These are phyloP conservation scores for Candida bentonensis DNA, from an alignment of 805 yeast genomes.

Conservation along the genomic window DNA sequence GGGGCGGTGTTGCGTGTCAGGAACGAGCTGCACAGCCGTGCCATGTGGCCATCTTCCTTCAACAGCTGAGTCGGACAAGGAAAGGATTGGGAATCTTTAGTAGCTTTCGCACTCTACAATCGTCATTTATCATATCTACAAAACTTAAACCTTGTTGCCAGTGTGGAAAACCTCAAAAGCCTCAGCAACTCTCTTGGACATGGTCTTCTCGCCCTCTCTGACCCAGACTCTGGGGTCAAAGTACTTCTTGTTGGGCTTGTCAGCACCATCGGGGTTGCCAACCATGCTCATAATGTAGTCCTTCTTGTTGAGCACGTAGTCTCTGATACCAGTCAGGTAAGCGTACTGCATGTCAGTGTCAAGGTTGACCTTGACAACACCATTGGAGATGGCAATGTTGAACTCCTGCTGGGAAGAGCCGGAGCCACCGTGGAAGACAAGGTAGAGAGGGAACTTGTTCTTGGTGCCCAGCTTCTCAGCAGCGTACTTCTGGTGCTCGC, in stretches of 20 bases:
- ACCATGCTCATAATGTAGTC: conserved; percentile 81
- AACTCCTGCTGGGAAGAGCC: conserved; percentile 91
- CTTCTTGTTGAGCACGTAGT: conserved; percentile 90
- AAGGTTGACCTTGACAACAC: conserved; percentile 97
- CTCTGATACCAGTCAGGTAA: conserved; percentile 92
- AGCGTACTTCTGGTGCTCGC: conserved; percentile 90
- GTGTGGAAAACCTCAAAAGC: conserved; percentile 72
- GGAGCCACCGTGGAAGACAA: conserved; percentile 99
- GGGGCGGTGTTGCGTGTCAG: too few relatives aligned
- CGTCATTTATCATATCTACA: conserved; percentile 35
- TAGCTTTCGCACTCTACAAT: too few relatives aligned
- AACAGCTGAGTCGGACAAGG: too few relatives aligned
- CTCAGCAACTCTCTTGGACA: conserved; percentile 71
- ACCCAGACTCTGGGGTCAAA: conserved; percentile 99
- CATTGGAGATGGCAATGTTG: conserved; percentile 77
- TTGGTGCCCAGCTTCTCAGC: conserved; percentile 43
- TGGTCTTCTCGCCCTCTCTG: conserved; percentile 99
- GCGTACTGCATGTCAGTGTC: conserved; percentile 99
- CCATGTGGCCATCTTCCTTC: too few relatives aligned
- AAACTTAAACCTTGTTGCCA: conserved; percentile 15
- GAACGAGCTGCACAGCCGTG: too few relatives aligned
- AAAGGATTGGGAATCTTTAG: too few relatives aligned
- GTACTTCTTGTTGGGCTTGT: conserved; percentile 99
- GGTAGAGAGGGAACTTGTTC: conserved; percentile 63
- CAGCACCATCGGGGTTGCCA: conserved; percentile 99